Conservation (phyloP, 768 basidiomycete species). For the Chalciporus pseudorubinellus region DNA sequence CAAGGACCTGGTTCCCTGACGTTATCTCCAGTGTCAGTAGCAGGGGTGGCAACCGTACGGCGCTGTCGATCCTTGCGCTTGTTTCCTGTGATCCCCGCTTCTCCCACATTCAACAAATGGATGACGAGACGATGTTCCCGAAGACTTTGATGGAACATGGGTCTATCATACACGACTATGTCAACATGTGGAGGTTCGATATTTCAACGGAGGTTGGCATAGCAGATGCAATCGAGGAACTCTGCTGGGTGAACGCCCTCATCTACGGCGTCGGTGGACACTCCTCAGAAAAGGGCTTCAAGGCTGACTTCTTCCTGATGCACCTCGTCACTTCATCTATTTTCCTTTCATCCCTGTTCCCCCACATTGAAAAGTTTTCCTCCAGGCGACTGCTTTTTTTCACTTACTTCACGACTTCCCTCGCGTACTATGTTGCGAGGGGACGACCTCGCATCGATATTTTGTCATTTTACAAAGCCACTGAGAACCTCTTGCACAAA, state of each 20-base stretch:
- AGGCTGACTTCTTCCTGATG: slow-evolving; percentile 67
- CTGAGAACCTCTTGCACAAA: slow-evolving; percentile 35
- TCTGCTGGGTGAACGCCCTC: slow-evolving; percentile 52
- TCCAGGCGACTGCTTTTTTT: slow-evolving; percentile 29
- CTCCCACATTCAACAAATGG: slow-evolving; percentile 16
- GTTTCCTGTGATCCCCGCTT: slow-evolving; percentile 50
- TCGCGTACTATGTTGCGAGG: slow-evolving; percentile 32
- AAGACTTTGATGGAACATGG: slow-evolving; percentile 33
- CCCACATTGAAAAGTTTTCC: slow-evolving; percentile 29
- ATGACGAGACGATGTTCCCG: slow-evolving; percentile 31
- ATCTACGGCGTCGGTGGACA: slow-evolving; percentile 63
- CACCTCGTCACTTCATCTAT: slow-evolving; percentile 68
- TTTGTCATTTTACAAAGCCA: slow-evolving; percentile 28
- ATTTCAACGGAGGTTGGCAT: slow-evolving; percentile 36
- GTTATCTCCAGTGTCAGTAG: slow-evolving; percentile 11
- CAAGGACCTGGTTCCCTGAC: slow-evolving; percentile 24
- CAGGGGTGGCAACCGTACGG: slow-evolving; percentile 22
- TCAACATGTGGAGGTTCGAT: slow-evolving; percentile 45
- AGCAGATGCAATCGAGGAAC: slow-evolving; percentile 56
- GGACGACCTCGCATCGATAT: slow-evolving; percentile 35
- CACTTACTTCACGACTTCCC: slow-evolving; percentile 26
- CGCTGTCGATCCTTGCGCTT: slow-evolving; percentile 51
- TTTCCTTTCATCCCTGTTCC: slow-evolving; percentile 53
- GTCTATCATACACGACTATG: slow-evolving; percentile 40
- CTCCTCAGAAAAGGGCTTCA: slow-evolving; percentile 46